Percentiles rank a stretch among this genome's conserved stretches.
phyloP scores from a whole-genome alignment of 805 yeast genomes.

The Isabelozyma gotoi region DNA sequence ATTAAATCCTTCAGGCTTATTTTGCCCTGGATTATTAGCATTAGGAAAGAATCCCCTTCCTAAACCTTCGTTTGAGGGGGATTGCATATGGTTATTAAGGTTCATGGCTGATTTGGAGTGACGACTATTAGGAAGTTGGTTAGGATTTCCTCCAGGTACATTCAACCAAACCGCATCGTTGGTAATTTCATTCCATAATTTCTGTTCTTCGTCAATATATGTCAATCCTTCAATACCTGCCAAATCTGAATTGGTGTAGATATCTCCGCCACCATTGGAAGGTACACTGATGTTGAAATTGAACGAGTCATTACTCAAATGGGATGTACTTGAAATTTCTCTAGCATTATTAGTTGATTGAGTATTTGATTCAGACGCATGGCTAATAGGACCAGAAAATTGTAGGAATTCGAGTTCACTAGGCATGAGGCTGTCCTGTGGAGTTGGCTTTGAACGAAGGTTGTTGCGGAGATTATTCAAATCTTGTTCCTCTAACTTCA shows the following conservation, averaged over 20 bases:
- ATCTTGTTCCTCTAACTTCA: not conserved
- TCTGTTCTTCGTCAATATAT: slow-evolving; percentile 41
- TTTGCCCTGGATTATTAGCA: not conserved
- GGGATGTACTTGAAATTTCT: slow-evolving; percentile 7
- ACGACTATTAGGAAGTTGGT: slow-evolving; percentile 15
- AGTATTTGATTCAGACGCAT: not conserved
- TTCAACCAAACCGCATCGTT: slow-evolving; percentile 75
- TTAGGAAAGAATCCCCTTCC: too few species aligned
- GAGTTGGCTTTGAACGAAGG: too few species aligned
- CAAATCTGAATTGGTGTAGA: slow-evolving; percentile 36
- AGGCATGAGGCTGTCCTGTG: not conserved
- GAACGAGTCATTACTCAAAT: slow-evolving; percentile 16
- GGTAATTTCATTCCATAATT: slow-evolving; percentile 77
- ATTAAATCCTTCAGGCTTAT: slow-evolving; percentile 2
- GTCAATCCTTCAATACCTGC: slow-evolving; percentile 45
- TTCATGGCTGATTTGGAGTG: slow-evolving; percentile 1
- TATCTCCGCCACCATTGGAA: slow-evolving; percentile 18
- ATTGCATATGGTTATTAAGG: not conserved
- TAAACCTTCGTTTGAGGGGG: not conserved
- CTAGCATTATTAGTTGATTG: not conserved
- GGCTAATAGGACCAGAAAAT: slow-evolving; percentile 8
- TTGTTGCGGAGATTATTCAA: too few species aligned
- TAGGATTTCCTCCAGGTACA: slow-evolving; percentile 21
- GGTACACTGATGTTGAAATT: slow-evolving; percentile 14
- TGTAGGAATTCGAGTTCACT: slow-evolving; percentile 21